Conservation (phyloP, 768 basidiomycete species). For the Strobilomyces dryophilus region DNA sequence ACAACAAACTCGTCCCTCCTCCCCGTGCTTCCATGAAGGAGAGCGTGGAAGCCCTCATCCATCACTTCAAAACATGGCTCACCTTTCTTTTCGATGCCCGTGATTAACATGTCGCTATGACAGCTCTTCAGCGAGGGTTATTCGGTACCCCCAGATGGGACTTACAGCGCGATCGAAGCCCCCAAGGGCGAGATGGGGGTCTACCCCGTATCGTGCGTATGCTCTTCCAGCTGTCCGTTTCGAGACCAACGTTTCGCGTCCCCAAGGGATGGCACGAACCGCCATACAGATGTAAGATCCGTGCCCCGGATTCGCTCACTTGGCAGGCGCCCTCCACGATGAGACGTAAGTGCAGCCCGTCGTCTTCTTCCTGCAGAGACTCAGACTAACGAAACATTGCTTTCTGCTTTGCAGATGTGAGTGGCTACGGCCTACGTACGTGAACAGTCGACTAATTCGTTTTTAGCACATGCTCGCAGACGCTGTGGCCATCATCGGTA, state of each 20-base stretch:
- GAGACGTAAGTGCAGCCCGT: slow-evolving; percentile 59
- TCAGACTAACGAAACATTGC: slow-evolving; percentile 16
- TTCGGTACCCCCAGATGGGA: slow-evolving; percentile 93
- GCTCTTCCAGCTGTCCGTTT: background rate
- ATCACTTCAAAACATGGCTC: slow-evolving; percentile 85
- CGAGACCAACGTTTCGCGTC: background rate
- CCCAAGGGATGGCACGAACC: slow-evolving; percentile 83
- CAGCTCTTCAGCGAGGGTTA: slow-evolving; percentile 96
- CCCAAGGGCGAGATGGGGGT: slow-evolving; percentile 99
- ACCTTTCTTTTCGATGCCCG: background rate
- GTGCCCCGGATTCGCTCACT: slow-evolving; percentile 96
- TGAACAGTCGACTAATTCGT: slow-evolving; percentile 26
- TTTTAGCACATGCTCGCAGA: slow-evolving; percentile 86
- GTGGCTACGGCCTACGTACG: slow-evolving; percentile 5
- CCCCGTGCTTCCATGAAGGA: slow-evolving; percentile 99
- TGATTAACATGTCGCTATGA: background rate
- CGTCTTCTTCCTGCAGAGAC: background rate
- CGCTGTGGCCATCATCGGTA: slow-evolving; percentile 95
- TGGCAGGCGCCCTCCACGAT: slow-evolving; percentile 96
- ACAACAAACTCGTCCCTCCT: slow-evolving; percentile 95
- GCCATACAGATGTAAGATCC: slow-evolving; percentile 95
- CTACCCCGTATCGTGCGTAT: slow-evolving; percentile 86
- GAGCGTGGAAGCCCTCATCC: slow-evolving; percentile 96
- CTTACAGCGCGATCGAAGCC: slow-evolving; percentile 96
- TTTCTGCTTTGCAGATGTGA: slow-evolving; percentile 32